A percentile compares a stretch with the other conserved stretches of the same genome.
phyloP scores from a whole-genome alignment of 2,329 filamentous ascomycete genomes.

The Trichoderma polysporum region DNA sequence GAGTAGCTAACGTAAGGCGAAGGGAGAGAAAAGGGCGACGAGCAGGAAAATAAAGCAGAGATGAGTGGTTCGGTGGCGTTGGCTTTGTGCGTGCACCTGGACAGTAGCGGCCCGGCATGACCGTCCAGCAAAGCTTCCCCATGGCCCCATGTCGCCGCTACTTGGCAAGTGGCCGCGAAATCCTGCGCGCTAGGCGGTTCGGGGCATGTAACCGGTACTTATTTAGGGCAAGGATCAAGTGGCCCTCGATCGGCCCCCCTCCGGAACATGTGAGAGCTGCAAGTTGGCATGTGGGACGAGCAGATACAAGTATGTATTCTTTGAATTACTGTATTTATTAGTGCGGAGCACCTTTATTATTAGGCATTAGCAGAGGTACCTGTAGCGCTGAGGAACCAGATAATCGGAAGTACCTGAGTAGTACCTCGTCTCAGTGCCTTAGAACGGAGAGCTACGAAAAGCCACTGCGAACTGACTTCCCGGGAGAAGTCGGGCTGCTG shows the following conservation, averaged over 20 bases:
- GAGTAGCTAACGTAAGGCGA: neutral
- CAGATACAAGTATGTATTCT: neutral
- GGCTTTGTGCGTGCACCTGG: constrained; percentile 5
- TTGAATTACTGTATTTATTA: too few relatives aligned
- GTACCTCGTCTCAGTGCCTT: neutral
- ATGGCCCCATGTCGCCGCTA: constrained; percentile 12
- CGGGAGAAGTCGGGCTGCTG: neutral
- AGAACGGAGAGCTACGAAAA: neutral
- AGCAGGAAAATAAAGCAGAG: constrained; percentile 9
- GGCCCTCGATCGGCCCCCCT: constrained; percentile 6
- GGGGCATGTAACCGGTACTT: constrained; percentile 15
- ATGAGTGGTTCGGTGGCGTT: constrained; percentile 18
- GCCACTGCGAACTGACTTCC: neutral
- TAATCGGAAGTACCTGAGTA: neutral
- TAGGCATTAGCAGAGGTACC: too few relatives aligned
- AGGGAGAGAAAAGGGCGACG: constrained; percentile 3
- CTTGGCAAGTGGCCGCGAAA: neutral
- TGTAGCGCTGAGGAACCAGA: too few relatives aligned
- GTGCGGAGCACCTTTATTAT: neutral
- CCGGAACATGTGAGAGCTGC: constrained; percentile 15
- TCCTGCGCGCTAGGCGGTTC: constrained; percentile 3
- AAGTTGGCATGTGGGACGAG: neutral
- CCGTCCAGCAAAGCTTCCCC: constrained; percentile 2
- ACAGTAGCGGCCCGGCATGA: constrained; percentile 6
- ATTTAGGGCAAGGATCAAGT: constrained; percentile 14